Percentiles rank a stretch among this genome's conserved stretches.
Evolutionary conservation across 2,329 filamentous ascomycete species (phyloP).

Genomic region (Didymella pinodella): DNA sequence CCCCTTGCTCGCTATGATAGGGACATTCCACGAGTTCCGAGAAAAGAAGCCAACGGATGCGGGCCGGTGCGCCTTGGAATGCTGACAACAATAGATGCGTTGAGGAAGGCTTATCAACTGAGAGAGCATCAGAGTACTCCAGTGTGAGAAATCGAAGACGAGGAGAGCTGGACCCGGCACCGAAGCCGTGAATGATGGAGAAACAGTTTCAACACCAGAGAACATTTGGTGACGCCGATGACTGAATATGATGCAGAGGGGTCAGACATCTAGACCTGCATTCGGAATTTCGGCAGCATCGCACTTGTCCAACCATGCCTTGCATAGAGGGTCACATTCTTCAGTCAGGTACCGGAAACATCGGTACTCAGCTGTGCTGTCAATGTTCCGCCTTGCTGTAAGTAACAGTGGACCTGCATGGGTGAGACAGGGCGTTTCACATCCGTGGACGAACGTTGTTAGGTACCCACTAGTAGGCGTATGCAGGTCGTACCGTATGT

Average conservation of each 20-base stretch:
- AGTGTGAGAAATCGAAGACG: neutral
- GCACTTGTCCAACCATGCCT: constrained; percentile 39
- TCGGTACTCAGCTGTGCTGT: constrained; percentile 29
- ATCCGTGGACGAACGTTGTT: constrained; percentile 16
- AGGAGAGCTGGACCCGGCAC: neutral
- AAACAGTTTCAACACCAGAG: constrained; percentile 7
- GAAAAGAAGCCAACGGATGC: constrained; percentile 17
- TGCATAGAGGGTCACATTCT: constrained; percentile 43
- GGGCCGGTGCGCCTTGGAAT: constrained; percentile 29
- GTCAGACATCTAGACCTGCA: constrained; percentile 22
- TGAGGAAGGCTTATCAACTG: neutral
- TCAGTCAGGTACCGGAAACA: constrained; percentile 38
- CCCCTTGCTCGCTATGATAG: constrained; percentile 43
- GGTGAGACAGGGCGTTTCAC: constrained; percentile 38
- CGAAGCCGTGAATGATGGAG: neutral
- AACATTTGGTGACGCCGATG: constrained; percentile 12
- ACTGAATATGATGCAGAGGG: constrained; percentile 15
- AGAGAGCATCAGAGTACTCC: neutral
- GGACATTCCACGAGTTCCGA: constrained; percentile 38
- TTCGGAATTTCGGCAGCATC: constrained; percentile 18
- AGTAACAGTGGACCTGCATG: constrained; percentile 24
- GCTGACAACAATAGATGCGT: constrained; percentile 10
- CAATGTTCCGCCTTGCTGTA: constrained; percentile 31
- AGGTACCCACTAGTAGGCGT: constrained; percentile 1
- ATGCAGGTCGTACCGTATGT: constrained; percentile 19